Percentiles rank a stretch among this genome's conserved stretches.
phyloP scores from a whole-genome alignment of 2,329 filamentous ascomycete species.

The Penicillium janthinellum region DNA sequence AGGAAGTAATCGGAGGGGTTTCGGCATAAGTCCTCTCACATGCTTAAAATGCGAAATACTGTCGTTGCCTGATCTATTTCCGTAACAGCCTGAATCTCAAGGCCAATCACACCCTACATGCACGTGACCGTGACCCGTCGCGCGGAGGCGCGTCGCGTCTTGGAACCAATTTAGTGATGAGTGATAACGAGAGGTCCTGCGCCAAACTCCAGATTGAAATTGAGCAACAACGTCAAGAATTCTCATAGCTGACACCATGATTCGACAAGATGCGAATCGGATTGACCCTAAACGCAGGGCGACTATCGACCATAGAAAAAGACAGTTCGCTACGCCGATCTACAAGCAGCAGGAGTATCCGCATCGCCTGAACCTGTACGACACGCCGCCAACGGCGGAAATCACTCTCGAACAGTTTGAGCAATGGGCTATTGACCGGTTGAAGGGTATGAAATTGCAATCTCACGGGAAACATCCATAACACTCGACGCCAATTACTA shows the following conservation, averaged over 20 bases:
- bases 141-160: constrained; percentile 28
- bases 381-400: constrained; percentile 82
- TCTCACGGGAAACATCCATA: not conserved
- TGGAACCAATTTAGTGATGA: constrained; percentile 15
- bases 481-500: not conserved
- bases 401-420: constrained; percentile 97
- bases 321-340: constrained; percentile 76
- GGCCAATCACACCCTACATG: not conserved
- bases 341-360: constrained; percentile 80
- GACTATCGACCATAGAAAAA: constrained; percentile 76
- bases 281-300: constrained; percentile 71
- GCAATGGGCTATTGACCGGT: constrained; percentile 93
- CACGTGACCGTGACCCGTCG: constrained; percentile 13
- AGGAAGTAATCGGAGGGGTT: not conserved
- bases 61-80: not conserved
- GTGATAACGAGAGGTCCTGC: constrained; percentile 13
- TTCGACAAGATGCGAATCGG: constrained; percentile 46
- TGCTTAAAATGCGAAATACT: constrained; percentile 1
- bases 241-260: constrained; percentile 35
- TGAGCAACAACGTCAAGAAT: not conserved
- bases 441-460: constrained; percentile 64
- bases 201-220: constrained; percentile 5
- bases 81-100: constrained; percentile 2
- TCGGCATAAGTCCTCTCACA: constrained; percentile 2
- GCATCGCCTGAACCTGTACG: constrained; percentile 89